Conservation (phyloP, 129 eudicot genomes). For the Artemisia annua region DNA sequence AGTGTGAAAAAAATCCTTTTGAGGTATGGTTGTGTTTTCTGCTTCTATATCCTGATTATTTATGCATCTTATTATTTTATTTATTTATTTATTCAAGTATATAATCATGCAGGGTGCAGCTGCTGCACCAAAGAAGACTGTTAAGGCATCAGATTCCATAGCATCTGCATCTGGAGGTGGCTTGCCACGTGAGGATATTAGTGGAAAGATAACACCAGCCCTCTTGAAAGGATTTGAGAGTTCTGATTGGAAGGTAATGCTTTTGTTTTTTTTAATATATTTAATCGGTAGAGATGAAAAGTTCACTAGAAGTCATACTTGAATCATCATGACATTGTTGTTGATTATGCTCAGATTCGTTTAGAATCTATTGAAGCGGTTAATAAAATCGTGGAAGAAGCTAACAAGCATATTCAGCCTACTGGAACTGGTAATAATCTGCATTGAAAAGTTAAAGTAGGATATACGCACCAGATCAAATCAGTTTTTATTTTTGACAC, state of each 20-base stretch:
- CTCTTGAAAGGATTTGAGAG: constrained; percentile 92
- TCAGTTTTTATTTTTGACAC: not conserved
- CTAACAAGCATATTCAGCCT: constrained; percentile 94
- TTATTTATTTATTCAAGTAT: constrained; percentile 8
- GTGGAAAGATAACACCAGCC: constrained; percentile 86
- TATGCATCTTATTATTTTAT: not conserved
- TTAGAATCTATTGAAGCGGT: constrained; percentile 96
- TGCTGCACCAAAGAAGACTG: constrained; percentile 83
- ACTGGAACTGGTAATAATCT: constrained; percentile 80
- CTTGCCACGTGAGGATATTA: constrained; percentile 99
- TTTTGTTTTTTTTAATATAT: not conserved
- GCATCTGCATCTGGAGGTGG: constrained; percentile 73
- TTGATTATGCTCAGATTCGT: constrained; percentile 54
- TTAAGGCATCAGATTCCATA: constrained; percentile 60
- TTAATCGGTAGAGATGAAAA: constrained; percentile 8
- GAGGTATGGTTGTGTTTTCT: constrained; percentile 53
- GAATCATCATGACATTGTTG: constrained; percentile 16
- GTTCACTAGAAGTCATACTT: not conserved
- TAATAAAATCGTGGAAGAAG: constrained; percentile 87
- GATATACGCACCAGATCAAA: not conserved
- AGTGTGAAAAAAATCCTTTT: constrained; percentile 93
- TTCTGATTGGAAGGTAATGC: constrained; percentile 92
- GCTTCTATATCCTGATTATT: not conserved
- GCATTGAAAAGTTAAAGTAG: not conserved
- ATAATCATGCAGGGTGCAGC: constrained; percentile 67